phyloP scores from a whole-genome alignment of 257 asterid species.

The Perilla frutescens region DNA sequence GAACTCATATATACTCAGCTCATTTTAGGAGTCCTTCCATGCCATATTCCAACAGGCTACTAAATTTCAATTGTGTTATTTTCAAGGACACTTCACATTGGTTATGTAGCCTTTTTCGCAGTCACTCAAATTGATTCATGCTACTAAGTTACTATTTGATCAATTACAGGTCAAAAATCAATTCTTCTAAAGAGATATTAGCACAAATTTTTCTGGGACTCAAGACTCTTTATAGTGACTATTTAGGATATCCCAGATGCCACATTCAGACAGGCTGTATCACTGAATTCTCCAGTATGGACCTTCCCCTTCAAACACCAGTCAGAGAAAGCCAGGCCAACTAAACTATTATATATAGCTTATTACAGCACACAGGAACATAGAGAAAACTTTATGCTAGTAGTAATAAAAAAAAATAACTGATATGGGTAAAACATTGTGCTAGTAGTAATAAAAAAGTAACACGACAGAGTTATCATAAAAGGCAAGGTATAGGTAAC shows the following conservation, averaged over 20 bases:
- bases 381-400: background rate
- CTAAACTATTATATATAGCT: background rate
- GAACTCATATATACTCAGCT: background rate
- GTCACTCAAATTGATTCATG: background rate
- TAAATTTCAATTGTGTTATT: background rate
- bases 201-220: too few species aligned
- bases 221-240: too few species aligned
- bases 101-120: background rate
- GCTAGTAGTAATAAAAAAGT: conserved; percentile 18
- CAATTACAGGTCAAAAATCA: background rate
- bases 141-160: conserved; percentile 6
- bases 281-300: background rate
- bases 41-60: background rate
- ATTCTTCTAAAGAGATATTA: background rate
- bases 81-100: background rate
- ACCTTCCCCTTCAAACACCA: background rate
- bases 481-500: background rate
- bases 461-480: background rate
- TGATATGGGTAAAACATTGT: background rate
- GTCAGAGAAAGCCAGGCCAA: background rate
- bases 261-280: background rate
- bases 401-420: background rate
- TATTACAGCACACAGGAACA: background rate
- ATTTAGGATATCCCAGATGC: background rate
- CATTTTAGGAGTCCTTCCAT: background rate